Evolutionary conservation across 1,139 yeast genomes (phyloP).

Genomic region (Lodderomyces theae): DNA sequence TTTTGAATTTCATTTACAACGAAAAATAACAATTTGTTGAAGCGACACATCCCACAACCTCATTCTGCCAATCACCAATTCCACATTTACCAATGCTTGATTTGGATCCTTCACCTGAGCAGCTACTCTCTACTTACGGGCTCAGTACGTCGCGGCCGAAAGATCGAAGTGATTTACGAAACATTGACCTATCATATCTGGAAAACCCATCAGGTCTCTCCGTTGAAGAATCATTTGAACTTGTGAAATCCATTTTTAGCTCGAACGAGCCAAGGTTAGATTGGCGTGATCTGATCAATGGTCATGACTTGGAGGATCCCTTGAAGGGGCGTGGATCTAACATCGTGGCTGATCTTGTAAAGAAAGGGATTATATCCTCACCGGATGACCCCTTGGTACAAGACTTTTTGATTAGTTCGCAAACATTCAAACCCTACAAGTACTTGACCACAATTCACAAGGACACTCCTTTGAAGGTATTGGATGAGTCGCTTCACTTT

Average conservation of each 20-base stretch:
- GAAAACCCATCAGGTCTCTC: conserved; percentile 24
- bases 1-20: background rate
- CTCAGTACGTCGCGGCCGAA: conserved; percentile 25
- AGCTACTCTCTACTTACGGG: conserved; percentile 26
- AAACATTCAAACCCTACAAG: conserved; percentile 66
- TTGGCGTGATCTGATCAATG: conserved; percentile 1
- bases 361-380: conserved; percentile 35
- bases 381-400: conserved; percentile 42
- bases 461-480: conserved; percentile 61
- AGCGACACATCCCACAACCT: no score
- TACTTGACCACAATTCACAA: conserved; percentile 71
- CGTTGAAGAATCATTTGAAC: conserved; percentile 30
- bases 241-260: conserved; percentile 27
- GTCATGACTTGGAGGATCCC: conserved; percentile 48
- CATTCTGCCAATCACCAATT: no score
- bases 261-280: conserved; percentile 6
- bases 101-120: background rate
- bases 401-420: conserved; percentile 67
- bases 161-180: conserved; percentile 20
- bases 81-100: background rate
- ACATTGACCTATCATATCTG: conserved; percentile 17
- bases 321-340: conserved; percentile 49
- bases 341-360: conserved; percentile 41
- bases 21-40: no score
- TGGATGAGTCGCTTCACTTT: conserved; percentile 52